Evolutionary conservation across 2,329 filamentous ascomycete species (phyloP).

Genomic region (Clarireedia hainanense): DNA sequence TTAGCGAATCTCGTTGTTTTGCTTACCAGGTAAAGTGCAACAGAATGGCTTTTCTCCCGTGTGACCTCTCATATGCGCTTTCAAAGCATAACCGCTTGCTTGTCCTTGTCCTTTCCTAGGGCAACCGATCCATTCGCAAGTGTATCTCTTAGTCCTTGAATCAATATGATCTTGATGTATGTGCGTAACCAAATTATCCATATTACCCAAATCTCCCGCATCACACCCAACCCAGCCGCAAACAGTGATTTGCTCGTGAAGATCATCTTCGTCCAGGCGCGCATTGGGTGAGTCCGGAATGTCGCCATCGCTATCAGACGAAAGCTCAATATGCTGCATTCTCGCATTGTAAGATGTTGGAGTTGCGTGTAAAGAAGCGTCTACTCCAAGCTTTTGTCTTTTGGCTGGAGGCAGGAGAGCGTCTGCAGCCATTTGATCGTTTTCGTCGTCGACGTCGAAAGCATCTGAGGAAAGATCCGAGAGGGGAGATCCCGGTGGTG

Average conservation of each 20-base stretch:
- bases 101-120: conserved; percentile 81
- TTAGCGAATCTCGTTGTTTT: not conserved
- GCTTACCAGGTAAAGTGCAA: conserved; percentile 81
- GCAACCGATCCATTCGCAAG: conserved; percentile 96
- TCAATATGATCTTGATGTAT: conserved; percentile 93
- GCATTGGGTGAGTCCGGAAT: conserved; percentile 64
- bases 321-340: conserved; percentile 48
- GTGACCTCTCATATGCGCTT: conserved; percentile 96
- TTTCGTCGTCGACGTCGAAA: conserved; percentile 46
- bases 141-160: conserved; percentile 88
- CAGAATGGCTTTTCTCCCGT: conserved; percentile 98
- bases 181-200: conserved; percentile 75
- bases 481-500: conserved; percentile 50
- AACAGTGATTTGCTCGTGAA: conserved; percentile 66
- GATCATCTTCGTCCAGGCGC: conserved; percentile 67
- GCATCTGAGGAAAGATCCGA: conserved; percentile 57
- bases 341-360: conserved; percentile 28
- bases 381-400: conserved; percentile 21
- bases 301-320: conserved; percentile 83
- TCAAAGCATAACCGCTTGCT: conserved; percentile 89
- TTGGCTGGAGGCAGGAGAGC: conserved; percentile 28
- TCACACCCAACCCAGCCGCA: conserved; percentile 74
- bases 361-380: conserved; percentile 17
- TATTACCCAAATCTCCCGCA: conserved; percentile 64
- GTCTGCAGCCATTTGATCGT: conserved; percentile 40